These are phyloP conservation scores for Umbelopsis sp. DNA, from an alignment of 371 early-diverging fungal species.

Conservation along the genomic window DNA sequence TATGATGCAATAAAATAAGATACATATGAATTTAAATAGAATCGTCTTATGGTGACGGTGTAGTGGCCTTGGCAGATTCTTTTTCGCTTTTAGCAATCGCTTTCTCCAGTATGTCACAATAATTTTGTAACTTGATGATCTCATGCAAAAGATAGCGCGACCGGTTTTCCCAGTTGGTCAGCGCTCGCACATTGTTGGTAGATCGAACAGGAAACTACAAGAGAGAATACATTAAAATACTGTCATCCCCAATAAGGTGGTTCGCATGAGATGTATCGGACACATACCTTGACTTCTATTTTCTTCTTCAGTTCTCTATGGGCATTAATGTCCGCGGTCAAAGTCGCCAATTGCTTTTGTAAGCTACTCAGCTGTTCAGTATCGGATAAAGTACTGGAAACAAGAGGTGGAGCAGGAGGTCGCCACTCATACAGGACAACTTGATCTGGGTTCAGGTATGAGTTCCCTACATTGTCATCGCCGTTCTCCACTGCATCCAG, in stretches of 20 bases:
- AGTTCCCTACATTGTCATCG: constrained; percentile 22
- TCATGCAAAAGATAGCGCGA: constrained; percentile 74
- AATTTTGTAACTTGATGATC: constrained; percentile 77
- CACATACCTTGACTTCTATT: constrained; percentile 33
- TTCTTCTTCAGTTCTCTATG: constrained; percentile 46
- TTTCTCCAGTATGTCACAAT: constrained; percentile 66
- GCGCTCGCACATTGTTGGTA: constrained; percentile 58
- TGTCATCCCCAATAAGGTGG: not conserved
- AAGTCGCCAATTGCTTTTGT: constrained; percentile 30
- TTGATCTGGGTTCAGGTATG: constrained; percentile 29
- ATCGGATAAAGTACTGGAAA: constrained; percentile 35
- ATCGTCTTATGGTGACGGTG: too few relatives aligned
- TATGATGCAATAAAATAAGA: too few relatives aligned
- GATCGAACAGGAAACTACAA: constrained; percentile 29
- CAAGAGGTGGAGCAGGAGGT: constrained; percentile 43
- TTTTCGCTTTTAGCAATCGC: constrained; percentile 32
- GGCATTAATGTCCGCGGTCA: constrained; percentile 43
- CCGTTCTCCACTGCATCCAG: constrained; percentile 30
- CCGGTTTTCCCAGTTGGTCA: constrained; percentile 79
- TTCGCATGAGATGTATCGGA: not conserved
- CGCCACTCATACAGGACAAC: constrained; percentile 36
- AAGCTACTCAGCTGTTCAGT: constrained; percentile 30
- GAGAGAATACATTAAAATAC: not conserved
- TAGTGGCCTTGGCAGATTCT: not conserved
- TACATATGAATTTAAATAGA: too few relatives aligned